These are phyloP conservation scores for Periconia macrospinosa DNA, from an alignment of 2,329 filamentous ascomycete species.

Conservation along the genomic window DNA sequence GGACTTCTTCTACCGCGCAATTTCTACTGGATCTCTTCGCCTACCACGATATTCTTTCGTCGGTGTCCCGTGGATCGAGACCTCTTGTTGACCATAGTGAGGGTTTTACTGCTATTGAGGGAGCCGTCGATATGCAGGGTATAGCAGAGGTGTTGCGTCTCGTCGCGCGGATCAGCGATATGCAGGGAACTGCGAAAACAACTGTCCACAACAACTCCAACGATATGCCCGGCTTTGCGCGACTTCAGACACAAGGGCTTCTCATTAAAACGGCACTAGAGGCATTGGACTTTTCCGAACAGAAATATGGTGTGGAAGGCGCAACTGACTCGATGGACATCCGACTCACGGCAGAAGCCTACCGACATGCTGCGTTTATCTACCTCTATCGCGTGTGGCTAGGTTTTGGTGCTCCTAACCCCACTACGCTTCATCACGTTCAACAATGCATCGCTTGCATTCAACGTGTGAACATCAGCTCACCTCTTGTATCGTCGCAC, in stretches of 20 bases:
- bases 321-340: slow-evolving; percentile 13
- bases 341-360: slow-evolving; percentile 28
- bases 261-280: slow-evolving; percentile 20
- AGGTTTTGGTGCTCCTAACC: slow-evolving; percentile 32
- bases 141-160: slow-evolving; percentile 29
- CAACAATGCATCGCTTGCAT: slow-evolving; percentile 24
- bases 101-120: slow-evolving; percentile 28
- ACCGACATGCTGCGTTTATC: slow-evolving; percentile 37
- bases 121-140: slow-evolving; percentile 19
- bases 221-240: slow-evolving; percentile 11
- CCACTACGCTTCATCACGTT: slow-evolving; percentile 31
- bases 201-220: slow-evolving; percentile 11
- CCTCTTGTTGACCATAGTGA: slow-evolving; percentile 24
- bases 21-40: slow-evolving; percentile 35
- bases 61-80: slow-evolving; percentile 27
- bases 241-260: slow-evolving; percentile 10
- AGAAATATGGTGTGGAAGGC: neutral
- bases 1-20: slow-evolving; percentile 20
- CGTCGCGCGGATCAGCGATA: slow-evolving; percentile 29
- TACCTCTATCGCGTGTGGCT: slow-evolving; percentile 39
- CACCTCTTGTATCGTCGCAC: slow-evolving; percentile 29
- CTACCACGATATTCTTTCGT: slow-evolving; percentile 37
- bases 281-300: slow-evolving; percentile 16
- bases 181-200: slow-evolving; percentile 23
- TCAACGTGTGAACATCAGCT: slow-evolving; percentile 16